Percentiles rank a stretch among this genome's conserved stretches.
Evolutionary conservation across 2,329 filamentous ascomycete genomes (phyloP).

Genomic region (Xylariaceae sp.): DNA sequence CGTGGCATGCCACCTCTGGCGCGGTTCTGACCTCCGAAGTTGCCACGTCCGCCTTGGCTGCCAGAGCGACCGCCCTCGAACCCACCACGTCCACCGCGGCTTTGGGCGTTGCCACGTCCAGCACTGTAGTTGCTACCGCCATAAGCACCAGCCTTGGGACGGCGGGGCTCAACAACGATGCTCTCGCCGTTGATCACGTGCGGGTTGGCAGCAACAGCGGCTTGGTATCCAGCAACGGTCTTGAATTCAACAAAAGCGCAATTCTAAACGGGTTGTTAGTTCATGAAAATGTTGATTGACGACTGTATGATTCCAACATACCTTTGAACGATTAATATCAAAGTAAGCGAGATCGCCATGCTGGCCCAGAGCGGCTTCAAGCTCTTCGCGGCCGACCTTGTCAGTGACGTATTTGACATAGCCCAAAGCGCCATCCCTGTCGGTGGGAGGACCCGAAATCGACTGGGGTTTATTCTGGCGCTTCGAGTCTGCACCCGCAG

Average conservation of each 20-base stretch:
- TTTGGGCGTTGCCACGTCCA: slow-evolving; percentile 56
- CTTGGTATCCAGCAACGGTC: slow-evolving; percentile 73
- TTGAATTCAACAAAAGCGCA: slow-evolving; percentile 96
- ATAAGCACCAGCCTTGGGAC: slow-evolving; percentile 67
- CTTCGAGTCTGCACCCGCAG: slow-evolving; percentile 78
- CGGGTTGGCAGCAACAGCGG: slow-evolving; percentile 79
- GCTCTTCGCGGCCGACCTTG: slow-evolving; percentile 71
- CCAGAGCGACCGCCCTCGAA: slow-evolving; percentile 57
- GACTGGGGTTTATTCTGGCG: slow-evolving; percentile 73
- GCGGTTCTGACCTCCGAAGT: slow-evolving; percentile 63
- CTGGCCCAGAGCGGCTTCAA: slow-evolving; percentile 66
- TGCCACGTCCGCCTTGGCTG: slow-evolving; percentile 62
- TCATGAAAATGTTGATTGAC: slow-evolving; percentile 12
- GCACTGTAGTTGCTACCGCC: slow-evolving; percentile 64
- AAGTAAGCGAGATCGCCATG: slow-evolving; percentile 71
- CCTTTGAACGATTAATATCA: slow-evolving; percentile 80
- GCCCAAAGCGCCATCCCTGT: slow-evolving; percentile 74
- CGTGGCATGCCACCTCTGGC: slow-evolving; percentile 64
- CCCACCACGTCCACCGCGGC: slow-evolving; percentile 61
- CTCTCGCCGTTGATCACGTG: slow-evolving; percentile 78
- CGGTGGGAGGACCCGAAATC: slow-evolving; percentile 52
- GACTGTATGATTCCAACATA: slow-evolving; percentile 37
- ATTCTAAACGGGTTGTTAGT: slow-evolving; percentile 57
- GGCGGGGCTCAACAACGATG: slow-evolving; percentile 85
- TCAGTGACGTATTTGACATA: slow-evolving; percentile 97